Base-by-base conservation (phyloP, 2,329 filamentous ascomycete genomes). In the Botrytis elliptica region DNA sequence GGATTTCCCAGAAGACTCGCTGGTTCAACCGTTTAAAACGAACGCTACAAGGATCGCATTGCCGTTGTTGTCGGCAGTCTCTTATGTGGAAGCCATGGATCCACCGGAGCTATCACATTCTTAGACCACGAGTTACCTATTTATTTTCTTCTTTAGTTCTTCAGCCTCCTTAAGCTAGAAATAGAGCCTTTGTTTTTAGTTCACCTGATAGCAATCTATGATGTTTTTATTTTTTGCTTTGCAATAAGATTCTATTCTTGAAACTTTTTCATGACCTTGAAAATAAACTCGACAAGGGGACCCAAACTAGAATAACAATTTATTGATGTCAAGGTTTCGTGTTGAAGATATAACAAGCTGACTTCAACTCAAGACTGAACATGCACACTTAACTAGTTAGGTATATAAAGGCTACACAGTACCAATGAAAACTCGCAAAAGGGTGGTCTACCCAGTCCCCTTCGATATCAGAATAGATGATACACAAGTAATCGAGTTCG, bases 41-140 rank as follows among this genome's bases (percentile, higher is more conserved):
- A 44, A 38, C n/a, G 38, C 67, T 33, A 70, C 52, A 5, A 44
- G 52, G 12, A 60, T 70, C 33, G 67, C 38, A 7, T 22, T 70
- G n/a, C 67, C 67, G 52, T 44, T 70, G 14, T 25, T 70, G 14
- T 70, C 67, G 38, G 49, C 52, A 29, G 67, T 60, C 20, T 57
- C 52, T 20, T 60, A 59, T 44, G 52, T 60, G 38, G 52, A 59
- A 44, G 40, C n/a, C 42, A 60, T 70, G 38, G 38, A 59, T 60
- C 65, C 46, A 7, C 22, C 65, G 25, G n/a, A n/a, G 14, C 3
- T 57, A 1, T 57, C 52, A 57, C 0, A 16, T 29, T 29, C 14
- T 57, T 57, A 57, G 52, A 57, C 3, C 52, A 33, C 52, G 8
- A 57, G n/a, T 29, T 57, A 18, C 14, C n/a, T 57, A 14, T 57